phyloP scores from a whole-genome alignment of 179 eudicot genomes.

The Actinidia arguta region DNA sequence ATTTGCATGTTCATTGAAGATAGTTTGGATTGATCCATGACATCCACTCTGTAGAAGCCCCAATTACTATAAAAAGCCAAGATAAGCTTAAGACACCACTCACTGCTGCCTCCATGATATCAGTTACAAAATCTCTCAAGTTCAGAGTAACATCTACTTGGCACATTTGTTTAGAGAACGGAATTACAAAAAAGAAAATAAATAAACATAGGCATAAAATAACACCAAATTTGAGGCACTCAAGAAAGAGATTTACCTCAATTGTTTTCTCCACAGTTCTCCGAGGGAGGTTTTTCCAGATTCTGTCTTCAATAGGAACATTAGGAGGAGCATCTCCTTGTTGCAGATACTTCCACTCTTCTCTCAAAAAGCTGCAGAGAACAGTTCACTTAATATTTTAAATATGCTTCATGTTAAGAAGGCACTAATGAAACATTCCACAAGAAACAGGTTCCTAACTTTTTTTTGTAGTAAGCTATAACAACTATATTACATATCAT shows the following conservation, averaged over 20 bases:
- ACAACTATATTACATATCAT: not conserved
- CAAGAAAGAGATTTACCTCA: conserved; percentile 51
- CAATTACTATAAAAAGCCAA: not conserved
- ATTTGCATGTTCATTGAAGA: not conserved
- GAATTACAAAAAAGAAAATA: not conserved
- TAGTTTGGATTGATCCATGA: not conserved
- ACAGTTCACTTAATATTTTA: conserved; percentile 4
- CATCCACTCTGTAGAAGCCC: conserved; percentile 3
- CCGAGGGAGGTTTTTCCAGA: conserved; percentile 62
- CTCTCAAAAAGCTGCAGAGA: conserved; percentile 64
- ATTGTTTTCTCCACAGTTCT: conserved; percentile 55
- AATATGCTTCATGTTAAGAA: not conserved
- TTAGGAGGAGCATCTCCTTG: conserved; percentile 44
- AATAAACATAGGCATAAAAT: not conserved
- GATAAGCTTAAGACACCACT: conserved; percentile 1
- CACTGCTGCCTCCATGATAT: not conserved
- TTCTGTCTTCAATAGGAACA: conserved; percentile 52
- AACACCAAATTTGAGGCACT: conserved; percentile 4
- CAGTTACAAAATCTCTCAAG: not conserved
- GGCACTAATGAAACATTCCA: not conserved
- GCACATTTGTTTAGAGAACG: not conserved
- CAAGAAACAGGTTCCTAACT: not conserved
- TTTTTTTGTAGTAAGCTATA: not conserved
- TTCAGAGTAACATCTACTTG: not conserved
- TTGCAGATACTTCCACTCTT: conserved; percentile 74